Evolutionary conservation across 371 early-diverging fungal species (phyloP).

Genomic region (Mucor ambiguus): DNA sequence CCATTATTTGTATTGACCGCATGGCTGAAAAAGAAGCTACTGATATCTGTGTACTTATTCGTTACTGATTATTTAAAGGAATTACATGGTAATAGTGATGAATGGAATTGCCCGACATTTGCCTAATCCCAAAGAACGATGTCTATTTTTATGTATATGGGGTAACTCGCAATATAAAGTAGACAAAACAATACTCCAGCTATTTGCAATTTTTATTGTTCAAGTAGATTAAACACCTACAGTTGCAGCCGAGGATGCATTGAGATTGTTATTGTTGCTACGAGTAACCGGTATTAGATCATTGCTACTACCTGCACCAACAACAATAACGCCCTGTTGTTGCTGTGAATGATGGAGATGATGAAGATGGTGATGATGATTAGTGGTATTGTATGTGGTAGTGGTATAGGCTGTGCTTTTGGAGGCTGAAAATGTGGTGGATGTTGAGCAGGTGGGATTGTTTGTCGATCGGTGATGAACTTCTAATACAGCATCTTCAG

Average conservation of each 20-base stretch:
- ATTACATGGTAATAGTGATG: not conserved
- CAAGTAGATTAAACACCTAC: slow-evolving; percentile 4
- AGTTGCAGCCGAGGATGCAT: slow-evolving; percentile 7
- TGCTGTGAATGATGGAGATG: slow-evolving; percentile 13
- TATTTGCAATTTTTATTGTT: slow-evolving; percentile 1
- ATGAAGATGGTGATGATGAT: slow-evolving; percentile 8
- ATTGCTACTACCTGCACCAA: not conserved
- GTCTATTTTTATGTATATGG: no score
- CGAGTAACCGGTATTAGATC: not conserved
- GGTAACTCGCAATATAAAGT: not conserved
- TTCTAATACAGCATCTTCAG: slow-evolving; percentile 46
- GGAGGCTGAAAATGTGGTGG: slow-evolving; percentile 5
- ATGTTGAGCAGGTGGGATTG: not conserved
- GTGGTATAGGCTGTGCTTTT: slow-evolving; percentile 9
- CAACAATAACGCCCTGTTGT: not conserved
- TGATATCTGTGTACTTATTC: not conserved
- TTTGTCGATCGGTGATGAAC: slow-evolving; percentile 23
- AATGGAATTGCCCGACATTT: not conserved
- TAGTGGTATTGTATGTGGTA: not conserved
- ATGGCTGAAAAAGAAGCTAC: not conserved
- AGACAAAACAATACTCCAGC: not conserved
- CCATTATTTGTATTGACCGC: not conserved
- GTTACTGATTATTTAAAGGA: not conserved
- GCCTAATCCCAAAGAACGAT: not conserved
- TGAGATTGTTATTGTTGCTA: not conserved